phyloP scores from a whole-genome alignment of 805 yeast genomes.

The Nakazawaea holstii region DNA sequence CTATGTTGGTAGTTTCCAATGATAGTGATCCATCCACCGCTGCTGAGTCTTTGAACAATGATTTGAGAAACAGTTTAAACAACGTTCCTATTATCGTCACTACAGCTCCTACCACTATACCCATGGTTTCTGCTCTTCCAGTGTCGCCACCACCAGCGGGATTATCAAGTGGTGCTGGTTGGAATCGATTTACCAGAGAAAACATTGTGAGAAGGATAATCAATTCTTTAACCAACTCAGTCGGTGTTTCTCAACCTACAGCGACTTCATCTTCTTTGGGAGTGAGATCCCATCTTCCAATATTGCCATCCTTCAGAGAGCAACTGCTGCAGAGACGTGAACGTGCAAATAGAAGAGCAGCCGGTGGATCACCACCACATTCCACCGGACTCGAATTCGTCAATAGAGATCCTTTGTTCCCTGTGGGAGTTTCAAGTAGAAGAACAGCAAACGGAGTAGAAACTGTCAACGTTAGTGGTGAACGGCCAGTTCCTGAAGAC shows the following conservation, averaged over 20 bases:
- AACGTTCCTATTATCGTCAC: constrained; percentile 13
- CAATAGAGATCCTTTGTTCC: constrained; percentile 25
- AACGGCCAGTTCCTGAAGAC: not conserved
- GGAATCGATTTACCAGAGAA: constrained; percentile 5
- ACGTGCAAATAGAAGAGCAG: not conserved
- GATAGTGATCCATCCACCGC: constrained; percentile 18
- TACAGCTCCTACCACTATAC: constrained; percentile 8
- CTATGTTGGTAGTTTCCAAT: constrained; percentile 24
- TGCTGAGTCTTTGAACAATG: constrained; percentile 10
- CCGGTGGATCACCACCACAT: not conserved
- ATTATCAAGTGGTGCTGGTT: not conserved
- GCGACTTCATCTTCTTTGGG: not conserved
- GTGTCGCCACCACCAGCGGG: not conserved
- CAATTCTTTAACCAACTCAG: constrained; percentile 6
- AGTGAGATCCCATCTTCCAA: not conserved
- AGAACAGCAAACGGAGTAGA: constrained; percentile 39
- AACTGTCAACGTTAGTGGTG: constrained; percentile 19
- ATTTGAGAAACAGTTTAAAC: constrained; percentile 10
- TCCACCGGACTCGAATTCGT: not conserved
- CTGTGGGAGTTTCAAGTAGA: constrained; percentile 44
- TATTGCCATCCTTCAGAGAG: not conserved
- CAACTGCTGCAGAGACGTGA: not conserved
- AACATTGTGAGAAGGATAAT: constrained; percentile 10
- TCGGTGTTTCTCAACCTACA: not conserved
- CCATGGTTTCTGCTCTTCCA: not conserved